Percentiles rank a stretch among this genome's conserved stretches.
Evolutionary conservation across 2,329 filamentous ascomycete genomes (phyloP).

Genomic region (Penicillium sp.): DNA sequence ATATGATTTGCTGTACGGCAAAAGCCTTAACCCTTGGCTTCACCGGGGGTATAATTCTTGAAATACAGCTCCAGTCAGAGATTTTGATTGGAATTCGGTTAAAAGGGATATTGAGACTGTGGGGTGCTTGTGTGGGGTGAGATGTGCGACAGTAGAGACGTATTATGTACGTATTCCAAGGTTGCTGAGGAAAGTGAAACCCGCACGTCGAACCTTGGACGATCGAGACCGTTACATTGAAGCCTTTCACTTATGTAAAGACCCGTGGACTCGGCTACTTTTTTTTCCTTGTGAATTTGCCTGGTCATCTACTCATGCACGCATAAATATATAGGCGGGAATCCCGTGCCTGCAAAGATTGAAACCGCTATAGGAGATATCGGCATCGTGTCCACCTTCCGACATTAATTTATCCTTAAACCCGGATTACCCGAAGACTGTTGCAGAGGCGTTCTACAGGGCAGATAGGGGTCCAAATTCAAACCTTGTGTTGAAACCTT

Average conservation of each 20-base stretch:
- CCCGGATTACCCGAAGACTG: background rate
- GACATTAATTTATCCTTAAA: background rate
- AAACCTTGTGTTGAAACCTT: background rate
- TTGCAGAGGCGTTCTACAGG: background rate
- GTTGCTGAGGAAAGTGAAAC: background rate
- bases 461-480: background rate
- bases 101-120: background rate
- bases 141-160: background rate
- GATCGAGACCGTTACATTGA: too few species aligned
- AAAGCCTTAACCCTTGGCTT: conserved; percentile 11
- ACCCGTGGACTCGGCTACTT: too few species aligned
- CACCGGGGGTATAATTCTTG: background rate
- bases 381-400: background rate
- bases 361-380: too few species aligned
- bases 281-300: too few species aligned
- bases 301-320: too few species aligned
- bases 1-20: conserved; percentile 12
- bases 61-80: background rate
- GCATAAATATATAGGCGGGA: too few species aligned
- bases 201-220: too few species aligned
- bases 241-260: too few species aligned
- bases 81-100: background rate
- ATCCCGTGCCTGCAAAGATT: too few species aligned
- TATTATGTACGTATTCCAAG: background rate
- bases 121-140: background rate